phyloP scores from a whole-genome alignment of 2,329 filamentous ascomycete species.

The Aspergillus ruber region DNA sequence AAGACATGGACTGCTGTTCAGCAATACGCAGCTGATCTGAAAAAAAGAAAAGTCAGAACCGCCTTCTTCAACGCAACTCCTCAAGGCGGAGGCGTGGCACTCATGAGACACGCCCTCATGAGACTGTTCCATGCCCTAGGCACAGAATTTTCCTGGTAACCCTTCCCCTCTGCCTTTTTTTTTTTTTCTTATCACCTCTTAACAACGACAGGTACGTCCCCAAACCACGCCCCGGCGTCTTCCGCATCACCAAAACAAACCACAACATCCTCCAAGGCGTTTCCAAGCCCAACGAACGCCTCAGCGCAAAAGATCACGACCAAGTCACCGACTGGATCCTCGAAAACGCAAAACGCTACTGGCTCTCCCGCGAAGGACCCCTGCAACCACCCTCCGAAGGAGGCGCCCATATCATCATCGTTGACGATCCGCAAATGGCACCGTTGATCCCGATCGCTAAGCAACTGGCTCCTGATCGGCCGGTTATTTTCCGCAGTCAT shows the following conservation, averaged over 20 bases:
- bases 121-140: slow-evolving; percentile 62
- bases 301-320: slow-evolving; percentile 56
- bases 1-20: slow-evolving; percentile 62
- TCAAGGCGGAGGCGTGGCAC: slow-evolving; percentile 73
- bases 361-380: slow-evolving; percentile 63
- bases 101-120: slow-evolving; percentile 74
- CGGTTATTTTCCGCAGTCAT: slow-evolving; percentile 73
- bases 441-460: slow-evolving; percentile 70
- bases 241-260: slow-evolving; percentile 78
- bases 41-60: slow-evolving; percentile 58
- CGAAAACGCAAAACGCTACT: slow-evolving; percentile 68
- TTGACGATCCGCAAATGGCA: slow-evolving; percentile 83
- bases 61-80: slow-evolving; percentile 77
- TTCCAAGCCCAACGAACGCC: slow-evolving; percentile 56
- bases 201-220: slow-evolving; percentile 56
- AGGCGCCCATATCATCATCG: slow-evolving; percentile 68
- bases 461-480: slow-evolving; percentile 61
- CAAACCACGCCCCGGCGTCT: slow-evolving; percentile 71
- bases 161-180: too few relatives aligned
- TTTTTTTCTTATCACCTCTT: too few relatives aligned
- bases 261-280: slow-evolving; percentile 86
- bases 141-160: slow-evolving; percentile 68
- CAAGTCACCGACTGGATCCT: slow-evolving; percentile 65
- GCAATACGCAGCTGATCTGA: slow-evolving; percentile 58
- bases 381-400: slow-evolving; percentile 59